Evolutionary conservation across 2,329 filamentous ascomycete genomes (phyloP), one percentile per base, ranked within the genome.

Genomic region (Colletotrichum coccodes): DNA sequence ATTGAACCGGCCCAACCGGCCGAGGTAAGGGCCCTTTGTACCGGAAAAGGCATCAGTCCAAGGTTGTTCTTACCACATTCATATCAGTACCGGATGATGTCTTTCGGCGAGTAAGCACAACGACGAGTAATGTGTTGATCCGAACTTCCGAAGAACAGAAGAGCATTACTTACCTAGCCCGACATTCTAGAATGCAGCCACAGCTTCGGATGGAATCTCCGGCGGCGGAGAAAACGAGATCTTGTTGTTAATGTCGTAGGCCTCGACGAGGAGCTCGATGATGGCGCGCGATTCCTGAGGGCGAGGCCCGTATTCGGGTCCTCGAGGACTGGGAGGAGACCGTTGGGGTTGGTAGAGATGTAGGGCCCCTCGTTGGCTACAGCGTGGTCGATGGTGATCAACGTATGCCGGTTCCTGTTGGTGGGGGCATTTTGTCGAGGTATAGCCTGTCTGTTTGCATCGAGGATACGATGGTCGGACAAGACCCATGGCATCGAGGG

Each of bases 21-120:
- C 84, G 50, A 75, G 85, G 71, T 84, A 86, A 0, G 82, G 83
- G 0, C 81, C 83, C 72, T 84, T 79, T 2, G 7, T 32, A 6
- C 1, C 6, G 12, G 50, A 44, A 7, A 18, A 47, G 8, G 14
- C 21, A 8, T 50, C 18, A 38, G 44, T 36, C 2, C 6, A 6
- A 7, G 14, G 6, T 4, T 26, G n/a, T n/a, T n/a, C n/a, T n/a
- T n/a, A n/a, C n/a, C n/a, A n/a, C n/a, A n/a, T n/a, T n/a, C n/a
- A n/a, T n/a, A n/a, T n/a, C n/a, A n/a, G n/a, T n/a, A n/a, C n/a
- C n/a, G n/a, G n/a, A n/a, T 36, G n/a, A 5, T n/a, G 4, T 11
- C 8, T 14, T 26, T 14, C 54, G n/a, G n/a, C 18, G 23, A 21
- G 16, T 8, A 14, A 16, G 18, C 26, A 12, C 16, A 21, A 8